Base-by-base conservation (phyloP, 2,329 filamentous ascomycete species). In the Cephalotrichum gorgonifer region DNA sequence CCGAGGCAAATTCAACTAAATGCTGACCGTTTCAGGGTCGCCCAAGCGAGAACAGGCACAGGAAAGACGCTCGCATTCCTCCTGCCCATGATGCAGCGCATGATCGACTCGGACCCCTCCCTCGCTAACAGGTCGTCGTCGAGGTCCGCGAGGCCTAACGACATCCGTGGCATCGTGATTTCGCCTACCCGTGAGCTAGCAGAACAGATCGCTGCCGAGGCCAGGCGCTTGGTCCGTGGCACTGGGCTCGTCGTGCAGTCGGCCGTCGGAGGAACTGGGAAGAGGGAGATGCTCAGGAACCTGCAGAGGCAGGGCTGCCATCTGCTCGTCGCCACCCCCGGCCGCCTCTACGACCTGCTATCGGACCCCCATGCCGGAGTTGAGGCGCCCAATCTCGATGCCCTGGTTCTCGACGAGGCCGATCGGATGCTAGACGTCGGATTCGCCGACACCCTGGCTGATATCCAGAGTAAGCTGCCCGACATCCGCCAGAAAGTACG, bases 371-470 rank as follows among this genome's bases (percentile, higher is more conserved):
- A 62, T 49, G 78, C 74, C 50, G 76, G 79, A 23, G 78, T 95
- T 35, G 70, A 72, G 22, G 86, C 86, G 65, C 89, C 62, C 65
- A 90, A 87, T 64, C 84, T 97, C 72, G 86, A 88, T 64, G 94
- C 93, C 56, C 76, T 98, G 43, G 89, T 97, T 55, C 83, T 98
- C 43, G 93, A 98, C 58, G 93, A 98, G 74, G 93, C 93, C 59
- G 93, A 98, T 68, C 87, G 93, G 58, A 96, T 98, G 87, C 78
- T 98, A 62, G 93, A 98, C 71, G 93, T 95, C 74, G 93, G 86
- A 2, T 91, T 91, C 59, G 73, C 83, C 50, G 71, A 72, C 31
- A 83, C 82, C 50, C 75, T 91, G 46, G 66, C 73, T 45, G 64
- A 77, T 2, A 87, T 91, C 49, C 67, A 80, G 50, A 51, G 61